Percentiles rank a stretch among this genome's conserved stretches.
Conservation (phyloP, 108 stramenopile species). For the Nitzschia inconspicua region DNA sequence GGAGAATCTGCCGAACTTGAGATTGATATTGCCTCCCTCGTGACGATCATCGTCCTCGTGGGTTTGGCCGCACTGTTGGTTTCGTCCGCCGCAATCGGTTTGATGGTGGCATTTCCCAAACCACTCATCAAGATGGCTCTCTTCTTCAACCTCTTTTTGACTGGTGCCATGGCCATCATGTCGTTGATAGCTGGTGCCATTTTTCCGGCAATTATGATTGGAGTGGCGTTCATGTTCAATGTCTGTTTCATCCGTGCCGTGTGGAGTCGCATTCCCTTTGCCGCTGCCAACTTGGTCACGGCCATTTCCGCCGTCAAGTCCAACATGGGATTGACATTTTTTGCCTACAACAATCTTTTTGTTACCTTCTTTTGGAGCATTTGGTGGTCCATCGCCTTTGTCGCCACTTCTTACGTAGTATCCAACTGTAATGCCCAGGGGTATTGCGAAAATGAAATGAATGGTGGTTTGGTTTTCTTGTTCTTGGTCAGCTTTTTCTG, state of each 20-base stretch:
- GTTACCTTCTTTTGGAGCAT: conserved; percentile 51
- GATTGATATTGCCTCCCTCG: conserved; percentile 1
- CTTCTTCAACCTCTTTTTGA: conserved; percentile 50
- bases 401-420: conserved; percentile 45
- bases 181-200: conserved; percentile 27
- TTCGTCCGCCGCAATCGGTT: conserved; percentile 26
- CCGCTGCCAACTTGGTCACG: conserved; percentile 65
- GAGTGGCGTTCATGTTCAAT: conserved; percentile 40
- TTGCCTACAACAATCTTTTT: conserved; percentile 58
- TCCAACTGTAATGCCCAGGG: conserved; percentile 43
- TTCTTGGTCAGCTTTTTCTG: conserved; percentile 76
- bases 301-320: conserved; percentile 63
- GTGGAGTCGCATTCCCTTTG: conserved; percentile 78
- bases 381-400: conserved; percentile 56
- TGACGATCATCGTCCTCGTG: conserved; percentile 9
- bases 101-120: conserved; percentile 42
- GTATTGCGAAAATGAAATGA: conserved; percentile 40
- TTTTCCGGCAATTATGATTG: conserved; percentile 32
- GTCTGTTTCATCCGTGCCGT: conserved; percentile 59
- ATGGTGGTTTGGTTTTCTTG: conserved; percentile 40
- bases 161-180: conserved; percentile 28
- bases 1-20: conserved; percentile 2
- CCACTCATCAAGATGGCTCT: conserved; percentile 61
- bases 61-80: conserved; percentile 14
- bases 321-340: conserved; percentile 58